Percentiles rank a stretch among this genome's conserved stretches.
Conservation (phyloP, 768 basidiomycete genomes). For the Fomitopsis pulvina region DNA sequence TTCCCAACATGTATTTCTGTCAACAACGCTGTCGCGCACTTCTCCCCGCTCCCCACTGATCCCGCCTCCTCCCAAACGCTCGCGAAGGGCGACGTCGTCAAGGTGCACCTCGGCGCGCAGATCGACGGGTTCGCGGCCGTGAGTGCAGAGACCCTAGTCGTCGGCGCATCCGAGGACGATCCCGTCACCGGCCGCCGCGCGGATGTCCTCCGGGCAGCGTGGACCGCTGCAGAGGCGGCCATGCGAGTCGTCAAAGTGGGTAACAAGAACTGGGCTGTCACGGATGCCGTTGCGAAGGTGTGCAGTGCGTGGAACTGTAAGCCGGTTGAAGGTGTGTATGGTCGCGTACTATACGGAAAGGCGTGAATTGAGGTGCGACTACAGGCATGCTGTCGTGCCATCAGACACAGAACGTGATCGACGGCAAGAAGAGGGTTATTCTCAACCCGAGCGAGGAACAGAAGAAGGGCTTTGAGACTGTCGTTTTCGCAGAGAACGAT, state of each 20-base stretch:
- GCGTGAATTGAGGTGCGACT: conserved; percentile 4
- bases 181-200: conserved; percentile 84
- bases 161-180: conserved; percentile 65
- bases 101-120: conserved; percentile 93
- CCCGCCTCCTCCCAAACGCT: conserved; percentile 59
- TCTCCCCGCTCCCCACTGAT: conserved; percentile 93
- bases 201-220: conserved; percentile 91
- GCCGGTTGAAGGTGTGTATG: conserved; percentile 79
- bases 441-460: conserved; percentile 80
- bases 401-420: conserved; percentile 89
- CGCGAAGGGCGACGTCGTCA: conserved; percentile 87
- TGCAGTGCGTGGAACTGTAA: conserved; percentile 76
- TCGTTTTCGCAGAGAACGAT: conserved; percentile 86
- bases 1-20: conserved; percentile 94
- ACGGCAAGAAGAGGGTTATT: conserved; percentile 94
- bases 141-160: conserved; percentile 87
- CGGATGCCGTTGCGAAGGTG: conserved; percentile 74
- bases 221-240: conserved; percentile 86
- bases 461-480: conserved; percentile 78
- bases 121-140: conserved; percentile 96
- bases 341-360: not conserved
- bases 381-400: conserved; percentile 93
- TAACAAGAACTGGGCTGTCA: conserved; percentile 93
- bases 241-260: conserved; percentile 89
- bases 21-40: conserved; percentile 94